Conservation (phyloP, 495 filamentous ascomycete species). For the Talaromyces adpressus region DNA sequence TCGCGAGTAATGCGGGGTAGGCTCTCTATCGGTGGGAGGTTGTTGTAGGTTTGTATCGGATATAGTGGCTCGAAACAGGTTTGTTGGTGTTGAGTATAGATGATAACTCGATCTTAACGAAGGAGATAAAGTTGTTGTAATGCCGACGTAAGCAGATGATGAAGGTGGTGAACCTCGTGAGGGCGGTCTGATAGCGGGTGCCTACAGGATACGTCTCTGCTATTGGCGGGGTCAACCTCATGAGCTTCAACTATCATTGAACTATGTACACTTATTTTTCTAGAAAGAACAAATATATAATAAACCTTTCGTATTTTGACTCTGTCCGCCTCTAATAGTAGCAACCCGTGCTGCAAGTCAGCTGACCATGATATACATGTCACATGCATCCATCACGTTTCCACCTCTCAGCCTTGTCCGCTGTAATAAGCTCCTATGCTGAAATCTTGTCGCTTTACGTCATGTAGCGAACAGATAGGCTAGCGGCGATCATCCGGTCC, state of each 20-base stretch:
- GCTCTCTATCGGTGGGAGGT: background rate
- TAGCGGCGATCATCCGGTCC: background rate
- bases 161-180: background rate
- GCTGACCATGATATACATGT: background rate
- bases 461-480: too few species aligned
- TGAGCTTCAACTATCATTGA: too few species aligned
- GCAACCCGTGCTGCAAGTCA: background rate
- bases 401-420: background rate
- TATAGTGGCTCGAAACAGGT: background rate
- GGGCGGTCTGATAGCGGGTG: background rate
- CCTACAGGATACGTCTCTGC: background rate
- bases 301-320: background rate
- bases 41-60: background rate
- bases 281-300: background rate
- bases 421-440: background rate
- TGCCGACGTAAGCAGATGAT: background rate
- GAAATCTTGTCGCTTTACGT: background rate
- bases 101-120: background rate
- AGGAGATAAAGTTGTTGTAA: background rate
- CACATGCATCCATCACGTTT: background rate
- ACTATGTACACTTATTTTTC: background rate
- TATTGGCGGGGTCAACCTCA: background rate
- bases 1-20: conserved; percentile 3
- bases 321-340: background rate
- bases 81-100: background rate